Evolutionary conservation across 75 land plant species (phyloP), one percentile per base, ranked within the genome.

Genomic region (Sequoiadendron giganteum): DNA sequence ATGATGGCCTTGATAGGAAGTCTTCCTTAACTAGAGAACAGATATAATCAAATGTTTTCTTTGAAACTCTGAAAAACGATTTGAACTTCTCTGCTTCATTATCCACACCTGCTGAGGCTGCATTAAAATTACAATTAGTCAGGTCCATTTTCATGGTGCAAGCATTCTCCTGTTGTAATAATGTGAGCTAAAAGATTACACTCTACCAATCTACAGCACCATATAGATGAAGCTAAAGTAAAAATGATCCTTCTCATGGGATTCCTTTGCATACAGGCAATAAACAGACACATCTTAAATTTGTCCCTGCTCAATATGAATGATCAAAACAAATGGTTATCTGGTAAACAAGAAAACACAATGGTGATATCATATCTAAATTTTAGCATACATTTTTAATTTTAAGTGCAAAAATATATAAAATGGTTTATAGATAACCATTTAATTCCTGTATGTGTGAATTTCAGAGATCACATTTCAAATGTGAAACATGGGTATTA

Each of bases 21-120:
- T 97, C 95, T 54, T 95, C 89, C 86, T 94, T 93, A 10, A 97
- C 97, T 36, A 97, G 92, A n/a, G 95, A 92, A 86, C 97, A 97
- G 5, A 97, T 94, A 86, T 97, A 97, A 49, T 91, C 95, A 87
- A 97, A 97, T 2, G 97, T 97, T 86, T 88, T 87, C 89, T 89
- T 94, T 5, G 98, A 95, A 6, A 95, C 93, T 79, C 99, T 88
- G 80, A 97, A 96, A 90, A 93, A 91, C 48, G 89, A 89, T 85
- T 90, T 94, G 90, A 95, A 95, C 34, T 90, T 93, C 87, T 93
- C 93, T 77, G 79, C 93, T 87, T 94, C 95, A 78, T 93, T 87
- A 11, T 58, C 52, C 10, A 90, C 90, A 56, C 86, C 83, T 1
- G 47, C 19, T 34, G 86, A 61, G 15, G 89, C 94, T 94, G 90